phyloP scores from a whole-genome alignment of 140 eudicot genomes.

The Bidens hawaiensis region DNA sequence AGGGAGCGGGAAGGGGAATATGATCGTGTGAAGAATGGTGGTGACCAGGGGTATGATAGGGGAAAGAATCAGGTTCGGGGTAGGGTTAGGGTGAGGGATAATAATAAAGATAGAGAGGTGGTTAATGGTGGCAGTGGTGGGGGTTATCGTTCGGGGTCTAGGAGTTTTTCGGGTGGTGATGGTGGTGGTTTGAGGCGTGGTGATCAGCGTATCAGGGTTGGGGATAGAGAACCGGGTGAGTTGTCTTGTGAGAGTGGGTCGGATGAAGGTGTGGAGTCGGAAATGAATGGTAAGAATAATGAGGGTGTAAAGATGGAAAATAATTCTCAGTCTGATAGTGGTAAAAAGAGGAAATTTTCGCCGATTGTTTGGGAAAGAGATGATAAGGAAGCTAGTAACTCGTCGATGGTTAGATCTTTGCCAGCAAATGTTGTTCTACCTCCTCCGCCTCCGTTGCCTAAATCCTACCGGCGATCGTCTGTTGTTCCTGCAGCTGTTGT shows the following conservation, averaged over 20 bases:
- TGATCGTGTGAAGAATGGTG: slow-evolving; percentile 30
- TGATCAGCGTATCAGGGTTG: slow-evolving; percentile 25
- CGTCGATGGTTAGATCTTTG: slow-evolving; percentile 18
- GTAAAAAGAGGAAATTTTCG: slow-evolving; percentile 72
- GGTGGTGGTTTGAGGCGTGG: no score
- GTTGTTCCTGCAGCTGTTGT: slow-evolving; percentile 21
- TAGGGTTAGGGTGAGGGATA: slow-evolving; percentile 39
- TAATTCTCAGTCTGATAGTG: slow-evolving; percentile 24
- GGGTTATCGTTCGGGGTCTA: slow-evolving; percentile 40
- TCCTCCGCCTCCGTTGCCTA: slow-evolving; percentile 44
- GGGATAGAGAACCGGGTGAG: slow-evolving; percentile 92
- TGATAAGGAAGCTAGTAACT: slow-evolving; percentile 42
- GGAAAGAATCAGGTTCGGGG: slow-evolving; percentile 35
- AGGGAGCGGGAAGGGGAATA: slow-evolving; percentile 50
- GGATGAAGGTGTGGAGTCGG: slow-evolving; percentile 61
- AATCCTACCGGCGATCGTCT: slow-evolving; percentile 42
- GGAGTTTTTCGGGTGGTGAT: slow-evolving; percentile 68
- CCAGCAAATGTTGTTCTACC: slow-evolving; percentile 28
- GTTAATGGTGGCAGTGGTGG: slow-evolving; percentile 66
- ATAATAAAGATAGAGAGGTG: slow-evolving; percentile 54
- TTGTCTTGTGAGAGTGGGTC: slow-evolving; percentile 89
- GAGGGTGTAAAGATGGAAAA: slow-evolving; percentile 34
- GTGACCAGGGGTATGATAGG: slow-evolving; percentile 33
- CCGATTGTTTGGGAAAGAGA: slow-evolving; percentile 95
- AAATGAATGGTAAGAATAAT: slow-evolving; percentile 23